A percentile compares a stretch with the other conserved stretches of the same genome.
Conservation (phyloP, 768 basidiomycete species). For the Vararia minispora region DNA sequence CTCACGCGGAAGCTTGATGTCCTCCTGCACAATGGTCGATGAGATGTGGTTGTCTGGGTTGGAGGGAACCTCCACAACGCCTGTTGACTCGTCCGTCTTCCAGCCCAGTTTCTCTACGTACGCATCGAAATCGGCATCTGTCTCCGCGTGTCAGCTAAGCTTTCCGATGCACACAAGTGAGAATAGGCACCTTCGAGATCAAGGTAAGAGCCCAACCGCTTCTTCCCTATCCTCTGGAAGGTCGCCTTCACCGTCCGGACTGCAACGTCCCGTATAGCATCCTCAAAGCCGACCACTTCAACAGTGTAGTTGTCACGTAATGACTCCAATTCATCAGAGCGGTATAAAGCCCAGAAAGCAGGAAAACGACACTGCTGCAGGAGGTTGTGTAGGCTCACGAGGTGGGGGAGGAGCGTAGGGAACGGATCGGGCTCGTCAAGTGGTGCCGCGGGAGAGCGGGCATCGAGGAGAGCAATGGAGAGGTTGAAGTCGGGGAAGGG, state of each 20-base stretch:
- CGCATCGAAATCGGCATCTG: slow-evolving; percentile 45
- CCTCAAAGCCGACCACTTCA: slow-evolving; percentile 74
- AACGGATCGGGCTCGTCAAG: slow-evolving; percentile 79
- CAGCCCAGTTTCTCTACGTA: slow-evolving; percentile 62
- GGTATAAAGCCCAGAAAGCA: slow-evolving; percentile 72
- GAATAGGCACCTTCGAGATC: slow-evolving; percentile 44
- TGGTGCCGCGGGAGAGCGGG: slow-evolving; percentile 41
- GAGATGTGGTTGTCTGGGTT: slow-evolving; percentile 87
- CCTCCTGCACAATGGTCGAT: slow-evolving; percentile 76
- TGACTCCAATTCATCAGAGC: slow-evolving; percentile 55
- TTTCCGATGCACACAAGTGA: background rate
- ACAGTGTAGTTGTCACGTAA: slow-evolving; percentile 81
- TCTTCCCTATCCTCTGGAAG: slow-evolving; percentile 61
- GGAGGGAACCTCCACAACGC: slow-evolving; percentile 57
- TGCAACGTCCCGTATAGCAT: slow-evolving; percentile 68
- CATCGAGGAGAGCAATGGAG: slow-evolving; percentile 85
- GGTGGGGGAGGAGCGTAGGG: slow-evolving; percentile 53
- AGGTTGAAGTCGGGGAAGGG: slow-evolving; percentile 92
- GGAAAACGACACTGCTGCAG: slow-evolving; percentile 82
- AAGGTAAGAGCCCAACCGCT: slow-evolving; percentile 61
- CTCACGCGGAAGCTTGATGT: slow-evolving; percentile 72
- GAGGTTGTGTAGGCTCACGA: slow-evolving; percentile 56
- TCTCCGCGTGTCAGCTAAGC: background rate
- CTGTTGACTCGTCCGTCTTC: slow-evolving; percentile 40
- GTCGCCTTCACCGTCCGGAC: slow-evolving; percentile 69